Evolutionary conservation across 2,329 filamentous ascomycete genomes (phyloP).

Genomic region (Penicillium decumbens): DNA sequence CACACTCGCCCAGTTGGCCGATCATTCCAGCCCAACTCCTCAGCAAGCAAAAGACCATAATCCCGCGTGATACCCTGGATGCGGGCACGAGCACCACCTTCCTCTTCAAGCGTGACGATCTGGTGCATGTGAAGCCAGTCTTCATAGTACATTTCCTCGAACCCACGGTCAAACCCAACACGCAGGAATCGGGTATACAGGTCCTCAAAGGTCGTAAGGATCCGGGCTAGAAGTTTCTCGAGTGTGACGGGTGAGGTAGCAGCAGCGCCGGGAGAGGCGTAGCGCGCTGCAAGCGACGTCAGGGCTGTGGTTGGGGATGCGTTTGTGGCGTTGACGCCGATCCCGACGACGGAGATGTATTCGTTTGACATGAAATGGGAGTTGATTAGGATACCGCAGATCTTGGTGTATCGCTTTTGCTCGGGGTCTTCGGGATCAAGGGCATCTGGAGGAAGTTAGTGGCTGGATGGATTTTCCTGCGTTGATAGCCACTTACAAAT

Average conservation of each 20-base stretch:
- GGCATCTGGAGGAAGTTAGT: slow-evolving; percentile 49
- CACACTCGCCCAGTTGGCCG: slow-evolving; percentile 70
- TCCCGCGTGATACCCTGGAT: slow-evolving; percentile 88
- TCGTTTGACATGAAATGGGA: slow-evolving; percentile 70
- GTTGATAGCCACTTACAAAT: slow-evolving; percentile 56
- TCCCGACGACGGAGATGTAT: slow-evolving; percentile 81
- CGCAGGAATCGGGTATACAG: slow-evolving; percentile 71
- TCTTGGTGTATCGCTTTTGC: slow-evolving; percentile 66
- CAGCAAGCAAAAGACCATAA: slow-evolving; percentile 79
- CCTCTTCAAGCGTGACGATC: slow-evolving; percentile 70
- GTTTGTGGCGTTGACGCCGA: slow-evolving; percentile 83
- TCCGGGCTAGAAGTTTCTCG: slow-evolving; percentile 76
- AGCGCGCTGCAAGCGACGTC: slow-evolving; percentile 59
- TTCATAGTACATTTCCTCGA: slow-evolving; percentile 73
- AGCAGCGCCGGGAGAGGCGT: slow-evolving; percentile 41
- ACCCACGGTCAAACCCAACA: slow-evolving; percentile 65
- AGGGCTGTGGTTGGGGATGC: slow-evolving; percentile 81
- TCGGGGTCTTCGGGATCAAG: slow-evolving; percentile 56
- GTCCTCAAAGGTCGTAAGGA: slow-evolving; percentile 70
- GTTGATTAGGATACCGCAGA: slow-evolving; percentile 88
- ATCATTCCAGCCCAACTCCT: slow-evolving; percentile 73
- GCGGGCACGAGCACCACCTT: slow-evolving; percentile 67
- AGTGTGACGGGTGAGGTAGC: slow-evolving; percentile 64
- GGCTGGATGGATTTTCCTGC: no score
- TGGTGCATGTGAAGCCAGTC: slow-evolving; percentile 82